These are phyloP conservation scores for Geotrichum reessii DNA, from an alignment of 1,139 yeast species.

Conservation along the genomic window DNA sequence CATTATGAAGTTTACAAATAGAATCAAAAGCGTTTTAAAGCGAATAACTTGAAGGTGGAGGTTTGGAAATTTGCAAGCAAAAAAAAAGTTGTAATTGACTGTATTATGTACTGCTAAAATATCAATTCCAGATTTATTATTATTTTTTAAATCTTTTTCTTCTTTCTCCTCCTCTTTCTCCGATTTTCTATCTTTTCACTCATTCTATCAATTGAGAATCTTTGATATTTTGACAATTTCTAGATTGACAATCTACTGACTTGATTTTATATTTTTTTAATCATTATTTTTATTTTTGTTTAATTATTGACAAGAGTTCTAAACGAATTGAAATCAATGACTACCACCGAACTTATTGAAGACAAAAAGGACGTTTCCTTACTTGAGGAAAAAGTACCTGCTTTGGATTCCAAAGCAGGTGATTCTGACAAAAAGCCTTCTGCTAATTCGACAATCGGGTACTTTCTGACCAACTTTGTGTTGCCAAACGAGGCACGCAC, in stretches of 20 bases:
- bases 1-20: background rate
- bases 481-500: constrained; percentile 9
- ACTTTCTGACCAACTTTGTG: constrained; percentile 11
- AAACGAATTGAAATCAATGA: background rate
- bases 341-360: background rate
- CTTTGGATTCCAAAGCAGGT: background rate
- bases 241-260: background rate
- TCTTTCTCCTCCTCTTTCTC: background rate
- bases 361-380: background rate
- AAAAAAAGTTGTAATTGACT: background rate
- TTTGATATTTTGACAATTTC: background rate
- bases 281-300: background rate
- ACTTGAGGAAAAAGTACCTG: background rate
- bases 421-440: background rate
- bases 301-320: background rate
- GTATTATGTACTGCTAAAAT: background rate
- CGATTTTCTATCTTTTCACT: too few relatives aligned
- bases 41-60: background rate
- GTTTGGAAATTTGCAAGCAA: background rate
- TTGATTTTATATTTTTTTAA: too few relatives aligned
- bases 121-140: too few relatives aligned
- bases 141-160: background rate
- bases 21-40: background rate
- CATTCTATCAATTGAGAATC: background rate
- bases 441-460: background rate